Conservation (phyloP, 73 alveolate species). For the Symbiodinium natans region DNA sequence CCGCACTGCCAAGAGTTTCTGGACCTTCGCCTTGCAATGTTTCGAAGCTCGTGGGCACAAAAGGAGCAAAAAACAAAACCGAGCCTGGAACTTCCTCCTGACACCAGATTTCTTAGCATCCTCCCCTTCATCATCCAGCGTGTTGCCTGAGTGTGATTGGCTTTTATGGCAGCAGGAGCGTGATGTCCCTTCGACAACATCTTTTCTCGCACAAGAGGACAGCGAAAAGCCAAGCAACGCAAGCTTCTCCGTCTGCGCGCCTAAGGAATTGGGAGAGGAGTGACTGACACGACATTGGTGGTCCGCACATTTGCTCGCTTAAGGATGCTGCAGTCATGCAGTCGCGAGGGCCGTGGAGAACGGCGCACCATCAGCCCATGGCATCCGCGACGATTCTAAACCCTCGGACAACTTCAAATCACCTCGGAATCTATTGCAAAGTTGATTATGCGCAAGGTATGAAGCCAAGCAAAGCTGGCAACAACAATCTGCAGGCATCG, state of each 20-base stretch:
- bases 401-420: no score
- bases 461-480: no score
- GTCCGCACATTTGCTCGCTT: background rate
- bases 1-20: constrained; percentile 69
- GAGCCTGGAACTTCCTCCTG: background rate
- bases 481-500: no score
- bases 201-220: no score
- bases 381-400: background rate
- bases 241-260: background rate
- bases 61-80: no score
- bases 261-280: background rate
- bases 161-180: background rate
- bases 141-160: background rate
- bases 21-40: constrained; percentile 43
- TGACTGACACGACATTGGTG: background rate
- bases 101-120: background rate
- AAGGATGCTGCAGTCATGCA: background rate
- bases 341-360: background rate
- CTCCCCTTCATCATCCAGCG: background rate
- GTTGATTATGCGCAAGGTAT: no score
- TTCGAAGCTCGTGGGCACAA: background rate
- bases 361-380: background rate
- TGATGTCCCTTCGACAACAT: no score
- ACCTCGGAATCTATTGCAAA: no score
- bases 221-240: background rate